Evolutionary conservation across 129 eudicot genomes (phyloP).

Genomic region (sunflower (Helianthus annuus)): HanXRQr2.0-SUNRISE NC_035446.2:172683759-172684258

Average conservation of each 20-base stretch:
- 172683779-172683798: slow-evolving; percentile 94
- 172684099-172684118: slow-evolving; percentile 78
- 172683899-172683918: slow-evolving; percentile 91
- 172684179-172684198: too few relatives aligned
- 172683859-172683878: neutral
- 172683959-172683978: slow-evolving; percentile 17
- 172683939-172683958: slow-evolving; percentile 67
- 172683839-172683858: neutral
- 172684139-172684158: slow-evolving; percentile 56
- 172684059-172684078: slow-evolving; percentile 75
- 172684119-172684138: slow-evolving; percentile 81
- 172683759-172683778: slow-evolving; percentile 91
- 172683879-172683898: slow-evolving; percentile 89
- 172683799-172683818: slow-evolving; percentile 1
- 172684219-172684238: too few relatives aligned
- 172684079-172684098: slow-evolving; percentile 86
- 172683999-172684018: neutral
- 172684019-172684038: neutral
- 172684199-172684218: too few relatives aligned
- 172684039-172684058: slow-evolving; percentile 49
- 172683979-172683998: neutral
- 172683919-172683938: slow-evolving; percentile 80
- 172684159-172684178: too few relatives aligned
- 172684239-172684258: too few relatives aligned
- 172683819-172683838: neutral